Percentiles rank a stretch among this genome's conserved stretches.
Evolutionary conservation across 305 asterid species (phyloP).

Genomic region (Fraxinus latifolia): DNA sequence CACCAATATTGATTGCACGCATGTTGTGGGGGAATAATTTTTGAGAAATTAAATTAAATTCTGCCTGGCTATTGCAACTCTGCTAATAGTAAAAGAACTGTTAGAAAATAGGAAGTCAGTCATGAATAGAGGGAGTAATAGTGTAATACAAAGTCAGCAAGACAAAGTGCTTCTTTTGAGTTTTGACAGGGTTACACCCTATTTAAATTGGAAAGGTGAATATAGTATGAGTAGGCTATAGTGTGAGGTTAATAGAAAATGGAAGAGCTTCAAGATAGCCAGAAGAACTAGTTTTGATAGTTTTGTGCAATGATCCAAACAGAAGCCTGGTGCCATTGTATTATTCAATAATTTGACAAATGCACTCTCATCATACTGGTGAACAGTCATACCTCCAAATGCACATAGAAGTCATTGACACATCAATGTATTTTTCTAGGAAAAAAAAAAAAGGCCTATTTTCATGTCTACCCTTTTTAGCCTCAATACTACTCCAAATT

Average conservation of each 20-base stretch:
- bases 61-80: not conserved
- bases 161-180: not conserved
- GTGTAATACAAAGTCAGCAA: not conserved
- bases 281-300: not conserved
- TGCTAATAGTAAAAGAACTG: not conserved
- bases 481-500: not conserved
- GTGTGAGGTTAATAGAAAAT: not conserved
- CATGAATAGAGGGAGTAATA: not conserved
- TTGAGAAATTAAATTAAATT: not conserved
- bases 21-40: not conserved
- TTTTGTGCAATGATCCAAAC: not conserved
- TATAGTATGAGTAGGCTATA: not conserved
- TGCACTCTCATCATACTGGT: not conserved
- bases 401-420: not conserved
- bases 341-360: not conserved
- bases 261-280: not conserved
- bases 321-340: not conserved
- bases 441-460: not conserved
- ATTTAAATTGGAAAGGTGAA: not conserved
- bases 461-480: not conserved
- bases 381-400: not conserved
- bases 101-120: not conserved
- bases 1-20: not conserved
- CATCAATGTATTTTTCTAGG: not conserved
- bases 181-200: not conserved